phyloP scores from a whole-genome alignment of 441 rosid species.

The Corymbia citriodora region DNA sequence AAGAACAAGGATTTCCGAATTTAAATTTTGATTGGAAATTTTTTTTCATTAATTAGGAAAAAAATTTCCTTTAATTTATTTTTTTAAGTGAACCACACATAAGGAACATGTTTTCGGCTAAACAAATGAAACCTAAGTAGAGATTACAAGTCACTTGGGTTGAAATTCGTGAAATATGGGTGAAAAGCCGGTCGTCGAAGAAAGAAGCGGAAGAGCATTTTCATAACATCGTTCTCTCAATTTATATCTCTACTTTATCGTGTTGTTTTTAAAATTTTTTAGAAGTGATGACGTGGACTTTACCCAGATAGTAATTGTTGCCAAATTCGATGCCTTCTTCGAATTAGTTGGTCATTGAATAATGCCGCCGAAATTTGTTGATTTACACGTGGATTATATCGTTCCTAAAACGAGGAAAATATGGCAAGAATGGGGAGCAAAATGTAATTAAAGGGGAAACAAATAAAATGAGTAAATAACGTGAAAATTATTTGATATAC shows the following conservation, averaged over 20 bases:
- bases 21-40: not conserved
- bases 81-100: rapidly evolving
- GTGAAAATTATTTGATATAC: rapidly evolving
- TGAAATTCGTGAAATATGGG: not conserved
- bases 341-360: not conserved
- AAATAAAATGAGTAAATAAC: not conserved
- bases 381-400: not conserved
- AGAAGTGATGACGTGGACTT: rapidly evolving
- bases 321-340: not conserved
- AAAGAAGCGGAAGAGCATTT: not conserved
- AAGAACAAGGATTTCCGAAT: rapidly evolving
- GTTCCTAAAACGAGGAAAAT: not conserved
- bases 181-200: not conserved
- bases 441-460: not conserved
- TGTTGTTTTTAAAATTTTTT: no score
- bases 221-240: not conserved
- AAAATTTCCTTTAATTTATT: no score
- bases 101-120: rapidly evolving
- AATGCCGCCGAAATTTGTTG: not conserved
- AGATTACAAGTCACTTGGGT: not conserved
- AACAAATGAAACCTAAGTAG: rapidly evolving
- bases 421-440: not conserved
- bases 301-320: not conserved
- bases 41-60: not conserved
- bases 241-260: not conserved